Conservation (phyloP, 495 filamentous ascomycete genomes). For the Penicillium salamii region DNA sequence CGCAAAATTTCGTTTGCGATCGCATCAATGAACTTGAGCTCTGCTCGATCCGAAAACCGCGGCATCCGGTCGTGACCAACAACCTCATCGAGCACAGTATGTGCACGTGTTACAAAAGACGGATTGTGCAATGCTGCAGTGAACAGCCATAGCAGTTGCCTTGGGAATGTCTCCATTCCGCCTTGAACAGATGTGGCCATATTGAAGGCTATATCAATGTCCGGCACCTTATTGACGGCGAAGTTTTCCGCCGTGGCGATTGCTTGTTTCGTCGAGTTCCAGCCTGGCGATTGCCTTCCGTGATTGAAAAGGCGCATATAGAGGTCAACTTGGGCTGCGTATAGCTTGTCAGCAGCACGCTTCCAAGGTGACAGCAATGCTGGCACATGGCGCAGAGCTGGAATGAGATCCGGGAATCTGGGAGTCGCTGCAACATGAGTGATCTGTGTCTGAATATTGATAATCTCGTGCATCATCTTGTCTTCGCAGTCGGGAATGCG, state of each 20-base stretch:
- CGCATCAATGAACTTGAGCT: constrained; percentile 31
- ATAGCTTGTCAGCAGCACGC: constrained; percentile 19
- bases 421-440: constrained; percentile 29
- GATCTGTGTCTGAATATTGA: constrained; percentile 19
- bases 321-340: constrained; percentile 20
- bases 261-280: constrained; percentile 32
- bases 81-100: constrained; percentile 31
- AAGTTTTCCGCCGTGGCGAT: constrained; percentile 20
- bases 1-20: constrained; percentile 32
- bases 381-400: constrained; percentile 31
- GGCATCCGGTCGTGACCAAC: constrained; percentile 31
- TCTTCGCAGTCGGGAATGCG: constrained; percentile 31
- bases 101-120: constrained; percentile 21
- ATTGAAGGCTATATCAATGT: constrained; percentile 30
- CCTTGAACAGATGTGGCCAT: constrained; percentile 29
- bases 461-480: constrained; percentile 23
- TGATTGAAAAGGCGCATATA: constrained; percentile 27
- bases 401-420: constrained; percentile 31
- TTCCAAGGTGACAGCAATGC: constrained; percentile 32
- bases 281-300: constrained; percentile 17
- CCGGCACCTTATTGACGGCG: constrained; percentile 6
- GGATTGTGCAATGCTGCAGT: constrained; percentile 22
- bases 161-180: constrained; percentile 31
- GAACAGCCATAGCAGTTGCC: constrained; percentile 30
- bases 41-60: constrained; percentile 23